Evolutionary conservation across 2,329 filamentous ascomycete species (phyloP), one percentile per base, ranked within the genome.

Genomic region (Fulvia fulva): DNA sequence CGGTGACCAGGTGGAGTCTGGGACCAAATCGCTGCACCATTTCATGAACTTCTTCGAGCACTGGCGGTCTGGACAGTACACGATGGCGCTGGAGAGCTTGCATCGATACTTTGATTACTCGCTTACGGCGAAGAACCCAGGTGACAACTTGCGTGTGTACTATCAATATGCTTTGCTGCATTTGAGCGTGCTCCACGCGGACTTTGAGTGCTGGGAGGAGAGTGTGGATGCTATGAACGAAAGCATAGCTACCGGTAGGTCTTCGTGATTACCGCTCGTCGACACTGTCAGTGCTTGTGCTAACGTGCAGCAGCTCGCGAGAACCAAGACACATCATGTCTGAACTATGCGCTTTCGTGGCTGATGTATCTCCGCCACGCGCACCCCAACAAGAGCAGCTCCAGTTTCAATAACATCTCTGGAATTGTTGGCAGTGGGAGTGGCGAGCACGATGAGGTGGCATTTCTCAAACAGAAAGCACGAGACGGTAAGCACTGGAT

Each of bases 81-180:
- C 89, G 12, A 90, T 89, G 0, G 89, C 94, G 0, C 94, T 97
- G 70, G 93, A 99, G 68, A 87, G 87, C 65, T 80, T 99, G 21
- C 92, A 97, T 73, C 87, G 91, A 53, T 99, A 97, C 73, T 99
- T 97, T 68, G 94, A 99, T 73, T 97, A 96, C 74, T 94, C 92
- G 1, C 67, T 74, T 26, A 67, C 69, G 16, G 63, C 62, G 12
- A 63, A 66, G 28, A 58, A 54, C 41, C 55, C 65, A 51, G 32
- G 44, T 51, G 57, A 55, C 16, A 66, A 61, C 26, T 63, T 68
- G 61, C 58, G 57, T 43, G 58, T 89, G 5, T 92, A 92, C 67
- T 97, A 99, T 69, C 94, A 97, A 71, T 96, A 97, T 71, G 94
- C 94, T 0, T 78, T 97, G 14, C 86, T 99, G 70, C 97, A 97